Percentiles rank a stretch among this genome's conserved stretches.
phyloP scores from a whole-genome alignment of 2,329 filamentous ascomycete genomes.

The Annulohypoxylon truncatum region DNA sequence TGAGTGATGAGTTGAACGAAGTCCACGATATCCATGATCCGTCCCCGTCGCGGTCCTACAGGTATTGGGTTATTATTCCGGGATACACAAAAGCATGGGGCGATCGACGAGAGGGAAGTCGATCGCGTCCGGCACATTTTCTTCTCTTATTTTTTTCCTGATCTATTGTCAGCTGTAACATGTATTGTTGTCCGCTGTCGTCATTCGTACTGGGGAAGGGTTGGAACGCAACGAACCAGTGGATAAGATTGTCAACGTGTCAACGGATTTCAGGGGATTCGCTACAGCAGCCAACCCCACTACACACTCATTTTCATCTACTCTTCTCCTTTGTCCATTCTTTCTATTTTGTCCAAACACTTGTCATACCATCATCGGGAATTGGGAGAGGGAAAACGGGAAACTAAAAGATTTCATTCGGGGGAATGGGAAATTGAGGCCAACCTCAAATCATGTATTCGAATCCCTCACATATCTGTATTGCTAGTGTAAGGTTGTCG shows the following conservation, averaged over 20 bases:
- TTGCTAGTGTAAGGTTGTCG: conserved; percentile 40
- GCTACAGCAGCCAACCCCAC: neutral
- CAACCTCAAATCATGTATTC: conserved; percentile 30
- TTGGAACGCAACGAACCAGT: conserved; percentile 9
- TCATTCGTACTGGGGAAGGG: conserved; percentile 18
- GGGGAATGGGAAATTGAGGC: conserved; percentile 7
- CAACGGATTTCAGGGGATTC: neutral
- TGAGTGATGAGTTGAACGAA: conserved; percentile 17
- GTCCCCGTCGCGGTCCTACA: conserved; percentile 8
- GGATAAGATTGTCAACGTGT: conserved; percentile 31
- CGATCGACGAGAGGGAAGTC: conserved; percentile 14
- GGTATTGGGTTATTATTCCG: conserved; percentile 24
- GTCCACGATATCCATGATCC: conserved; percentile 9
- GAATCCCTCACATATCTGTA: conserved; percentile 28
- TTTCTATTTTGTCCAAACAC: conserved; percentile 9
- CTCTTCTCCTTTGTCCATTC: conserved; percentile 19
- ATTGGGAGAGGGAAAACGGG: conserved; percentile 13
- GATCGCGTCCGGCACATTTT: conserved; percentile 2
- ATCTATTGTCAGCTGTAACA: conserved; percentile 24
- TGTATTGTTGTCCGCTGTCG: conserved; percentile 19
- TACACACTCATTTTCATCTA: neutral
- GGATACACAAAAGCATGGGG: conserved; percentile 36
- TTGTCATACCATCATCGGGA: conserved; percentile 13
- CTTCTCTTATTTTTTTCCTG: neutral
- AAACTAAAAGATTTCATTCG: conserved; percentile 9